These are phyloP conservation scores for Trichoderma arundinaceum DNA, from an alignment of 2,329 filamentous ascomycete species.

Conservation along the genomic window DNA sequence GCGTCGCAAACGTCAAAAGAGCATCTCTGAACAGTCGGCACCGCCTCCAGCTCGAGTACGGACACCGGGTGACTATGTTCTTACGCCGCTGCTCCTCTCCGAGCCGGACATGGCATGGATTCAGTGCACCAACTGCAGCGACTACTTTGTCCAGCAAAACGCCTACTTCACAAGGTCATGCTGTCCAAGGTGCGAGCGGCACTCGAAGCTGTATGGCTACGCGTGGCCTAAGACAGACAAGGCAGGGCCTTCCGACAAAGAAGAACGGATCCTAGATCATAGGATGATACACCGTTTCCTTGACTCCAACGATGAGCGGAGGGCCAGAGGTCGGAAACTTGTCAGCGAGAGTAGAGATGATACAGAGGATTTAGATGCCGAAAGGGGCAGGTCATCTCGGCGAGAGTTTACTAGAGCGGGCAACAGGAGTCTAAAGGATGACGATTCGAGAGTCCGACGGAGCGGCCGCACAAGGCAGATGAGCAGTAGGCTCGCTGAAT, in stretches of 20 bases:
- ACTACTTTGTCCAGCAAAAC: conserved; percentile 84
- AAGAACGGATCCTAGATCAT: conserved; percentile 78
- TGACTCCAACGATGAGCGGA: conserved; percentile 69
- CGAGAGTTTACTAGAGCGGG: conserved; percentile 28
- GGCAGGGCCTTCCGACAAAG: conserved; percentile 74
- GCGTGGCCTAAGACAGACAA: conserved; percentile 95
- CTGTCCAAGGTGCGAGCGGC: conserved; percentile 91
- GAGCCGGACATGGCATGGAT: conserved; percentile 83
- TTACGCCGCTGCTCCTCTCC: conserved; percentile 76
- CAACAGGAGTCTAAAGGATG: conserved; percentile 17
- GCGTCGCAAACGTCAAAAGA: conserved; percentile 45
- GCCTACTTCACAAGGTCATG: conserved; percentile 84
- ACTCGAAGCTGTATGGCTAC: conserved; percentile 94
- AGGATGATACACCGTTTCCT: conserved; percentile 87
- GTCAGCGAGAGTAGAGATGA: conserved; percentile 36
- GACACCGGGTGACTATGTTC: conserved; percentile 78
- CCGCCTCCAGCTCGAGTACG: conserved; percentile 51
- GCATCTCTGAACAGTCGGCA: conserved; percentile 44
- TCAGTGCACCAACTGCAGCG: conserved; percentile 81
- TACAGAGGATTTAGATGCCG: conserved; percentile 37
- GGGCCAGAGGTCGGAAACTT: conserved; percentile 52
- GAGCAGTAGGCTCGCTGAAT: conserved; percentile 42
- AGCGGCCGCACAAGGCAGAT: conserved; percentile 46
- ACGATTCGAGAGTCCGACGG: conserved; percentile 38
- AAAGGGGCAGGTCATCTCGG: conserved; percentile 39